These are phyloP conservation scores for Chlorophyllum brunneum DNA, from an alignment of 768 basidiomycete genomes.

Conservation along the genomic window DNA sequence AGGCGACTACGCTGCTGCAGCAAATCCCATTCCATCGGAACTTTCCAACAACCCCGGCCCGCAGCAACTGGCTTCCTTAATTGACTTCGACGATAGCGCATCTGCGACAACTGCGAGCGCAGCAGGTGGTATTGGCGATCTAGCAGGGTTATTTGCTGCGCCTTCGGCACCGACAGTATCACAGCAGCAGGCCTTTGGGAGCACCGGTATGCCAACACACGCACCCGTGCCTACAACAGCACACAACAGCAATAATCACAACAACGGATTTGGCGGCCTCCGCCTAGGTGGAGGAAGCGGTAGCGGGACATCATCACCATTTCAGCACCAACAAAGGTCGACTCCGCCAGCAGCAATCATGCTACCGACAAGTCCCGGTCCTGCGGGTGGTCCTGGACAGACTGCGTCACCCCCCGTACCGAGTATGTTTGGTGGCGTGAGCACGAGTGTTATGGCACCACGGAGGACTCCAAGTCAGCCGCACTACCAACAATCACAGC, in stretches of 20 bases:
- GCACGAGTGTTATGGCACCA: not conserved
- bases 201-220: constrained; percentile 5
- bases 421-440: constrained; percentile 6
- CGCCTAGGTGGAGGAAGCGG: constrained; percentile 1
- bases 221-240: constrained; percentile 14
- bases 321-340: constrained; percentile 9
- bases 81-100: constrained; percentile 68
- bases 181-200: constrained; percentile 6
- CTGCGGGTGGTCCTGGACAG: not conserved
- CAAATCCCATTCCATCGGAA: constrained; percentile 67
- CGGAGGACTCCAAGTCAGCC: not conserved
- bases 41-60: constrained; percentile 32
- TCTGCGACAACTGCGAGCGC: constrained; percentile 19
- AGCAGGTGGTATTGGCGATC: constrained; percentile 42
- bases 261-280: constrained; percentile 13
- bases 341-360: constrained; percentile 5
- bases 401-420: not conserved
- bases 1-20: constrained; percentile 74
- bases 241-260: constrained; percentile 16
- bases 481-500: not conserved
- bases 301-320: constrained; percentile 11
- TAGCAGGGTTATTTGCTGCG: constrained; percentile 57
- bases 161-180: constrained; percentile 19
- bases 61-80: constrained; percentile 50
- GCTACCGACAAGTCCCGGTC: constrained; percentile 1